Evolutionary conservation across 352 stramenopile genomes (phyloP), one percentile per base, ranked within the genome.

Genomic region (Globisporangium emineosum): DNA sequence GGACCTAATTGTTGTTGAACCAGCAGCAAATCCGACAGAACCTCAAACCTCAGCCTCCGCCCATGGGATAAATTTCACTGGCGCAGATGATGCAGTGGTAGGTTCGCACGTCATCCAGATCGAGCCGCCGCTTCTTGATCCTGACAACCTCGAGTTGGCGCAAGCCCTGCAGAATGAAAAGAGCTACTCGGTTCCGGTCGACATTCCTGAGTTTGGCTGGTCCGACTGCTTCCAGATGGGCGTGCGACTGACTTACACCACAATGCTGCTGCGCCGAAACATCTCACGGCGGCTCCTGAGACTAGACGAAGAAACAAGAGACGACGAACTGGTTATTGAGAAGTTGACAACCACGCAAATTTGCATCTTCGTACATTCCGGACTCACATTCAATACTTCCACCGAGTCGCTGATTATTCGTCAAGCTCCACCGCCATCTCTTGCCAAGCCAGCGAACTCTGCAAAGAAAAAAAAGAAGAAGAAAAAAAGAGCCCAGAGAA

Each of bases 161-260:
- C 67, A 83, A 37, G 71, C 62, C 8, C 71, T 76, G 0, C 70
- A 88, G 35, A 21, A 70, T 8, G 82, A 91, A 52, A 84, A 83
- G 60, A 79, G 66, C 33, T 79, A 86, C 42, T 49, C 58, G 0
- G 30, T 70, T 6, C 75, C 78, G 0, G 57, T 65, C 13, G 82
- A 91, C 42, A 72, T 83, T 1, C 71, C 72, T 1, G 42, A 71
- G 29, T 78, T 89, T 47, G 79, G 79, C 0, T 89, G 69, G 76
- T 66, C 56, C 52, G 62, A 88, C 58, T 77, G 70, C 43, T 79
- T 78, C 54, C 72, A 83, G 51, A 71, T 91, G 30, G 82, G 82
- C 3, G 6, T 73, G 0, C 64, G n/a, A 7, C 62, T 91, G n/a
- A 62, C 78, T 1, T 88, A 87, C 51, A 76, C 66, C 32, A 61